A percentile compares a stretch with the other conserved stretches of the same genome.
These are phyloP conservation scores for Botrytis pseudocinerea DNA, from an alignment of 2,329 filamentous ascomycete genomes.

Conservation along the genomic window DNA sequence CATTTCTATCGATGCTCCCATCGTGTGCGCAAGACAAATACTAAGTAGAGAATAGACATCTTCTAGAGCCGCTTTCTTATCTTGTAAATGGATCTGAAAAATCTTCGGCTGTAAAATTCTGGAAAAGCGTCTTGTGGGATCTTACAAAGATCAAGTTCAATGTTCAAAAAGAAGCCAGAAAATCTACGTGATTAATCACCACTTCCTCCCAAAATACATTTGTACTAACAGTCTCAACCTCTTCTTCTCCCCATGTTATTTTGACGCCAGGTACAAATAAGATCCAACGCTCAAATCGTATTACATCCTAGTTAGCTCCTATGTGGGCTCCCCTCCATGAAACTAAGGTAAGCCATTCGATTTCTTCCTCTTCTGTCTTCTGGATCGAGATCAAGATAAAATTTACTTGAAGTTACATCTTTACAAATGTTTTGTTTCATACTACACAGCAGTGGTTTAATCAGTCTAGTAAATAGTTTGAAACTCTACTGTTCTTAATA, in stretches of 20 bases:
- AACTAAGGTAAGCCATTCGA: neutral
- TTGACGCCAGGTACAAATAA: too few relatives aligned
- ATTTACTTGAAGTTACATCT: neutral
- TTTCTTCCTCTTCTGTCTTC: neutral
- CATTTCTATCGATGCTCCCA: neutral
- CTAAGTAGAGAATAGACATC: accelerated
- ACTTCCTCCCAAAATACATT: neutral
- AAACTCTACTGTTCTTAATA: accelerated
- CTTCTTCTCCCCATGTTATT: neutral
- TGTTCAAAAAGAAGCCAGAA: neutral
- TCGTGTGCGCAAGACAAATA: neutral
- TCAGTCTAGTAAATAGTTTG: neutral
- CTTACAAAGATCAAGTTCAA: neutral
- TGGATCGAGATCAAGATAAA: neutral
- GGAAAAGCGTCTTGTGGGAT: neutral
- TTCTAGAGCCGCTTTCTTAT: neutral
- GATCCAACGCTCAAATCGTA: neutral
- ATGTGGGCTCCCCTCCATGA: neutral
- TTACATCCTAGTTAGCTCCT: neutral
- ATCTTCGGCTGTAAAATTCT: neutral
- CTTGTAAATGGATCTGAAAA: neutral
- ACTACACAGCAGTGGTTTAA: neutral
- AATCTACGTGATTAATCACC: neutral
- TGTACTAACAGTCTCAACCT: neutral
- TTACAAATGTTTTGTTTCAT: accelerated